phyloP scores from a whole-genome alignment of 345 rosid species.

The Anastatica hierochuntica region DNA sequence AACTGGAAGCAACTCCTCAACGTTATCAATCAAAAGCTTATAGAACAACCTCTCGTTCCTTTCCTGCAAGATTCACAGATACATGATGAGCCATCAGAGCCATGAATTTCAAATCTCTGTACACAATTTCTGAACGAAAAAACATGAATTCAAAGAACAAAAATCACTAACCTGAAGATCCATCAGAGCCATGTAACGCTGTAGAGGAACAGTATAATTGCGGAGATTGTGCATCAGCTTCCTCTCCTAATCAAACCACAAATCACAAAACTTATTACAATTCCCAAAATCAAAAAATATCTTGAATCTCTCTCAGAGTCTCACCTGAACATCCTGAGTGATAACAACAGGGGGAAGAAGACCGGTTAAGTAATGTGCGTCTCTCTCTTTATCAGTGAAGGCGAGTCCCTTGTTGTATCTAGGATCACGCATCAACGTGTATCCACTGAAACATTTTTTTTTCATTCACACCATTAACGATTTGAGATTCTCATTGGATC shows the following conservation, averaged over 20 bases:
- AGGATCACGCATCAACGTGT: constrained; percentile 81
- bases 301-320: background rate
- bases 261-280: background rate
- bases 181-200: constrained; percentile 85
- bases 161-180: constrained; percentile 69
- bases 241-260: constrained; percentile 43
- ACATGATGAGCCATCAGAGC: background rate
- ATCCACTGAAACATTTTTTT: constrained; percentile 45
- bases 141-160: background rate
- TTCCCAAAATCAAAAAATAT: too few relatives aligned
- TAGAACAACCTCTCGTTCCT: constrained; percentile 88
- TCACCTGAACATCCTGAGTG: constrained; percentile 80
- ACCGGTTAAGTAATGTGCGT: constrained; percentile 87
- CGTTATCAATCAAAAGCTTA: constrained; percentile 88
- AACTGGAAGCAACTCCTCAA: constrained; percentile 89
- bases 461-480: background rate
- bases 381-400: constrained; percentile 76
- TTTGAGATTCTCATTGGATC: background rate
- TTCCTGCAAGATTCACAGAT: constrained; percentile 46
- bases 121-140: background rate
- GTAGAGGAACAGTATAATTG: constrained; percentile 78
- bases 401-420: constrained; percentile 93
- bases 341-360: constrained; percentile 79
- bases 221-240: constrained; percentile 77
- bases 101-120: too few relatives aligned